Evolutionary conservation across 1,139 yeast species (phyloP).

Genomic region (Williopsis jadinii): DNA sequence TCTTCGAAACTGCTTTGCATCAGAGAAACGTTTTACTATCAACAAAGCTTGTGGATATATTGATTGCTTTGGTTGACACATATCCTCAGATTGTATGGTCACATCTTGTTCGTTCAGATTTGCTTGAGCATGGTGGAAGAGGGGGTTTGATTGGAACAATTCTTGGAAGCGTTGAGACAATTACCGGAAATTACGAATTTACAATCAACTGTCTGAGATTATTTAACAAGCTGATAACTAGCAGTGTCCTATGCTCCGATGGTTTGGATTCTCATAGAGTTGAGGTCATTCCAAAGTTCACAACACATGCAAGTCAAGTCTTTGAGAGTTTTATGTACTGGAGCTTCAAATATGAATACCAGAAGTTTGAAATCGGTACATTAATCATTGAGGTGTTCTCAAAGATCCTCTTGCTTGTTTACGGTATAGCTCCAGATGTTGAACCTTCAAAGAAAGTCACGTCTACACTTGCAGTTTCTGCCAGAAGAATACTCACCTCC

Average conservation of each 20-base stretch:
- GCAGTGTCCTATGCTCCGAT: conserved; percentile 39
- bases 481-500: conserved; percentile 42
- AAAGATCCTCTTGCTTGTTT: conserved; percentile 46
- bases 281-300: conserved; percentile 49
- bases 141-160: conserved; percentile 61
- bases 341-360: conserved; percentile 49
- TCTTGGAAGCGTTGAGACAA: conserved; percentile 69
- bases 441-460: conserved; percentile 38
- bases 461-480: conserved; percentile 42
- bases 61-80: conserved; percentile 40
- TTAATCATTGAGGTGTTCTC: conserved; percentile 50
- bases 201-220: conserved; percentile 54
- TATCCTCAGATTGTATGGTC: conserved; percentile 75
- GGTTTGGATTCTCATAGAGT: conserved; percentile 39
- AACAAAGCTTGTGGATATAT: conserved; percentile 42
- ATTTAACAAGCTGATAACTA: conserved; percentile 45
- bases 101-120: conserved; percentile 57
- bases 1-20: conserved; percentile 64
- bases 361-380: conserved; percentile 58
- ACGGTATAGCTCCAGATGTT: conserved; percentile 46
- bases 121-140: conserved; percentile 59
- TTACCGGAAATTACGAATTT: conserved; percentile 58
- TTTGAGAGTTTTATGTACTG: conserved; percentile 74
- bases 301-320: conserved; percentile 51
- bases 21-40: conserved; percentile 43